Percentiles rank a stretch among this genome's conserved stretches.
phyloP scores from a whole-genome alignment of 129 eudicot genomes.

The Oenanthe sinensis region DNA sequence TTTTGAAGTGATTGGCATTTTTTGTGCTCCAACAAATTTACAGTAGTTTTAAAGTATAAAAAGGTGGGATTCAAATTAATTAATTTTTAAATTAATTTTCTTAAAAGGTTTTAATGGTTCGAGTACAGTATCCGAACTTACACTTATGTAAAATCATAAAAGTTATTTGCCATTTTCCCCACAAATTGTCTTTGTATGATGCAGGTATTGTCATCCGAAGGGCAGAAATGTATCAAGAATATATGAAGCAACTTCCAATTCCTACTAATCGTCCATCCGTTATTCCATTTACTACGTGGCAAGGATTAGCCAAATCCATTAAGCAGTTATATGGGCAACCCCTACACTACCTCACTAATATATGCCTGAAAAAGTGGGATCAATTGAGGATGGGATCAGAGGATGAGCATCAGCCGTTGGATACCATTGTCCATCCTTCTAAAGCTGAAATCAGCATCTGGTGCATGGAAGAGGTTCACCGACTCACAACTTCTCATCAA shows the following conservation, averaged over 20 bases:
- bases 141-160: not conserved
- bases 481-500: constrained; percentile 44
- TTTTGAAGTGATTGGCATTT: no score
- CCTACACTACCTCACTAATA: constrained; percentile 74
- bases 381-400: constrained; percentile 32
- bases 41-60: not conserved
- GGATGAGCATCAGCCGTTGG: constrained; percentile 38
- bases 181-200: not conserved
- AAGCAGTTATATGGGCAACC: constrained; percentile 69
- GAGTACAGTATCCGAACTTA: not conserved
- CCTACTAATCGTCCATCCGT: constrained; percentile 46
- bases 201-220: not conserved
- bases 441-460: constrained; percentile 78
- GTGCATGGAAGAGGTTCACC: constrained; percentile 81
- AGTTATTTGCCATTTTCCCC: not conserved
- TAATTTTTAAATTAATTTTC: no score
- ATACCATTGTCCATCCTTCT: constrained; percentile 48
- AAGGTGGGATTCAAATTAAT: not conserved
- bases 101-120: not conserved
- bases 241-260: constrained; percentile 31
- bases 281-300: constrained; percentile 68
- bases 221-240: constrained; percentile 10
- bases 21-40: no score
- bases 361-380: constrained; percentile 57
- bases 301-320: constrained; percentile 51